Evolutionary conservation across 1,139 yeast genomes (phyloP).

Genomic region (Magnusiomyces tetraspermus): DNA sequence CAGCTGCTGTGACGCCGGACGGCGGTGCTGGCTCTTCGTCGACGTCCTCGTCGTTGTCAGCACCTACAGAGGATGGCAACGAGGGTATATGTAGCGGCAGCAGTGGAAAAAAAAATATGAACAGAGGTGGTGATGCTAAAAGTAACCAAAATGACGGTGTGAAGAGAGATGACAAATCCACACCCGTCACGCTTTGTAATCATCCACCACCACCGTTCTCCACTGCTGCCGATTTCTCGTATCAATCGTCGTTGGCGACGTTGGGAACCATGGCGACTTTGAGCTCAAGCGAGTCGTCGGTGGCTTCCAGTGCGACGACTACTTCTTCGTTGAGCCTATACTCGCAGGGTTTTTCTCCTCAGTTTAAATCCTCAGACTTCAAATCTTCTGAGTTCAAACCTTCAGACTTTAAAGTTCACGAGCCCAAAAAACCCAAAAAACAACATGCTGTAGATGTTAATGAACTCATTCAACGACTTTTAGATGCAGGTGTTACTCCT

Average conservation of each 20-base stretch:
- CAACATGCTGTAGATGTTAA: constrained; percentile 14
- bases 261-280: constrained; percentile 6
- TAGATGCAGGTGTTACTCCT: constrained; percentile 16
- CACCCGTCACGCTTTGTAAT: constrained; percentile 5
- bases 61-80: constrained; percentile 21
- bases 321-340: constrained; percentile 7
- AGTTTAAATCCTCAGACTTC: background rate
- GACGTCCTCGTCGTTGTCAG: constrained; percentile 4
- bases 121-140: background rate
- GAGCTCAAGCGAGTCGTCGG: constrained; percentile 12
- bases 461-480: constrained; percentile 21
- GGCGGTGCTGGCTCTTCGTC: constrained; percentile 17
- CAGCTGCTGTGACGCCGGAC: constrained; percentile 21
- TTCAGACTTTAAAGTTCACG: background rate
- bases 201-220: background rate
- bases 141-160: background rate
- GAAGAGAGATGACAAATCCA: background rate
- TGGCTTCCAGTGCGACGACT: constrained; percentile 6
- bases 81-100: constrained; percentile 24
- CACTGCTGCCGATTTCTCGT: background rate
- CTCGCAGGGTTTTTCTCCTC: background rate
- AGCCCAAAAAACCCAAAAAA: background rate
- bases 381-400: background rate
- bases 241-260: background rate
- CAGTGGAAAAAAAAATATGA: constrained; percentile 17